phyloP scores from a whole-genome alignment of 2,329 filamentous ascomycete species.

The Bipolaris cookei region DNA sequence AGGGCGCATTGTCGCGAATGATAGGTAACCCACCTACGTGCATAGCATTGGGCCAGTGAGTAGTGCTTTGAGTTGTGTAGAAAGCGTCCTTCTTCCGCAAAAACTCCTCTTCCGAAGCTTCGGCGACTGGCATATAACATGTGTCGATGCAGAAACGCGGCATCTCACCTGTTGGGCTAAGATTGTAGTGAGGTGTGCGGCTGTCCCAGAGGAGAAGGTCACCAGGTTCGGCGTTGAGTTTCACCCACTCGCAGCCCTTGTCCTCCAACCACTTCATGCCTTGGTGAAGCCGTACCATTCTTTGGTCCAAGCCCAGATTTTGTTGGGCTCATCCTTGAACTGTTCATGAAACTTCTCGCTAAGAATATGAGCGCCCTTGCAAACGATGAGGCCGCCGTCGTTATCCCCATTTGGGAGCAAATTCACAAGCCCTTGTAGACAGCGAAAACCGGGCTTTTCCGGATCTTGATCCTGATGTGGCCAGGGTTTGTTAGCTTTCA shows the following conservation, averaged over 20 bases:
- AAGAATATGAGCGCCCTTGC: conserved; percentile 39
- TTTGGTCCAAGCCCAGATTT: conserved; percentile 38
- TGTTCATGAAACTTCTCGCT: conserved; percentile 42
- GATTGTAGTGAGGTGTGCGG: conserved; percentile 49
- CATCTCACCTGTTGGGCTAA: conserved; percentile 34
- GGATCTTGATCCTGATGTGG: conserved; percentile 44
- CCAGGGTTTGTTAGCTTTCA: conserved; percentile 41
- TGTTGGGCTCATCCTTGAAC: conserved; percentile 31
- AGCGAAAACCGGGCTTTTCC: conserved; percentile 55
- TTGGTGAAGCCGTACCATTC: conserved; percentile 48
- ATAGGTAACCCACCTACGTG: conserved; percentile 43
- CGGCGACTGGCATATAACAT: conserved; percentile 48
- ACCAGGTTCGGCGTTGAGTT: conserved; percentile 52
- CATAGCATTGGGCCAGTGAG: conserved; percentile 46
- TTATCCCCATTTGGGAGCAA: conserved; percentile 46
- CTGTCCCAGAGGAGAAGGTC: conserved; percentile 55
- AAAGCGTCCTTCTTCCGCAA: conserved; percentile 39
- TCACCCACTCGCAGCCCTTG: conserved; percentile 49
- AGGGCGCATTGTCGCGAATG: conserved; percentile 37
- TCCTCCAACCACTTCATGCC: conserved; percentile 53
- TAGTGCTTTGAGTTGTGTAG: conserved; percentile 31
- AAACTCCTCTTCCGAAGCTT: conserved; percentile 45
- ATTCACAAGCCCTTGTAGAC: conserved; percentile 61
- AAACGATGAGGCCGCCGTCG: conserved; percentile 49
- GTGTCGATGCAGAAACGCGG: conserved; percentile 44